These are phyloP conservation scores for Serendipita vermifera DNA, from an alignment of 768 basidiomycete genomes.

Conservation along the genomic window DNA sequence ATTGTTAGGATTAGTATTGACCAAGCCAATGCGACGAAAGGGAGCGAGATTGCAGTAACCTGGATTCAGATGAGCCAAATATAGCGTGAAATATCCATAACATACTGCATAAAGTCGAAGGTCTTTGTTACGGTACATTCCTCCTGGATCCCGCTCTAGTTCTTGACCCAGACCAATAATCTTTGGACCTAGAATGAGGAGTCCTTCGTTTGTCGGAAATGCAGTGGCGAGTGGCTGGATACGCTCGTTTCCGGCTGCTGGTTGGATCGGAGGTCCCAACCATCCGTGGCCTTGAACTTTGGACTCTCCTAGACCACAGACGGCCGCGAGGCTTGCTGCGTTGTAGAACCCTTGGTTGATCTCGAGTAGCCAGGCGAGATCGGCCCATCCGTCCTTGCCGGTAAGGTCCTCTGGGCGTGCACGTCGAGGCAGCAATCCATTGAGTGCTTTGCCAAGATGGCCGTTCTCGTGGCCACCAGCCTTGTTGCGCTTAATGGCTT, in stretches of 20 bases:
- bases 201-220: conserved; percentile 13
- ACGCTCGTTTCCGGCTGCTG: conserved; percentile 18
- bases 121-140: too few species aligned
- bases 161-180: too few species aligned
- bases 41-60: too few species aligned
- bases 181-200: too few species aligned
- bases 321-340: conserved; percentile 19
- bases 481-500: conserved; percentile 18
- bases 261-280: conserved; percentile 19
- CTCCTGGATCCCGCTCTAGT: too few species aligned
- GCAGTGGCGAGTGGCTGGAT: conserved; percentile 19
- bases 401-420: conserved; percentile 15
- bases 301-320: conserved; percentile 15
- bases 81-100: too few species aligned
- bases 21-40: too few species aligned
- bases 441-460: conserved; percentile 20
- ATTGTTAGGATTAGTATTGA: too few species aligned
- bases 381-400: conserved; percentile 19
- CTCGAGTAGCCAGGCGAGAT: conserved; percentile 22
- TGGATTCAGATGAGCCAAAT: too few species aligned
- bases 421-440: conserved; percentile 20
- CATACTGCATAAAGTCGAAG: too few species aligned
- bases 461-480: conserved; percentile 13
- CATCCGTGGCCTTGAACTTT: conserved; percentile 16
- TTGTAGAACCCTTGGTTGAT: conserved; percentile 22